Evolutionary conservation across 2,329 filamentous ascomycete genomes (phyloP), one percentile per base, ranked within the genome.

Genomic region (Hypoxylon sp.): DNA sequence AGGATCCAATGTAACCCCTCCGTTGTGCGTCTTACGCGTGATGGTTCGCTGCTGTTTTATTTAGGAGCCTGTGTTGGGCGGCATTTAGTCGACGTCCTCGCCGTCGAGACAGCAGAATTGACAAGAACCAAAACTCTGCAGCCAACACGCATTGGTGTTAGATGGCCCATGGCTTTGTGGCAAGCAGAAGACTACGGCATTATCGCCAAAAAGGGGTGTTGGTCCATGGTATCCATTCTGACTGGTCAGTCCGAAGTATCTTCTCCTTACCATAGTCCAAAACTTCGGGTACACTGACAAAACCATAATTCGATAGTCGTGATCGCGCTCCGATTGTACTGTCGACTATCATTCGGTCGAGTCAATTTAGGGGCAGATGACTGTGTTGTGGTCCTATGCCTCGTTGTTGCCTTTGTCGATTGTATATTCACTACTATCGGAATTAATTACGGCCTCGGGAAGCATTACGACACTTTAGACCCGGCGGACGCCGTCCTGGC

Each of bases 341-440:
- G n/a, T n/a, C n/a, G n/a, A n/a, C n/a, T 54, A 20, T 26, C 36
- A 6, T 54, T 44, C 14, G 28, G 33, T 14, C 51, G 36, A 54
- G 20, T 44, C n/a, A n/a, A 5, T 7, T 24, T 55, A n/a, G n/a
- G 40, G 40, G 11, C 42, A 11, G 40, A 48, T 36, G 40, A 48
- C 12, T 55, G 18, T n/a, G 24, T 48, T 12, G 18, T 36, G 2
- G 16, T 55, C 16, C 6, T 55, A 18, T 55, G 52, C 14, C 16
- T 38, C 28, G 26, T 46, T 9, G 28, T 55, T 28, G n/a, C n/a
- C 6, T 20, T 30, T 14, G 22, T 44, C 38, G 38, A 42, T 16
- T 54, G 51, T 16, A 32, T 44, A 42, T 44, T 54, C n/a, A 20
- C 26, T 20, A 45, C 38, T 14, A 54, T 44, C 22, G 51, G 3